A percentile compares a stretch with the other conserved stretches of the same genome.
Conservation (phyloP, 1,139 yeast species). For the Candida tetrigidarum region DNA sequence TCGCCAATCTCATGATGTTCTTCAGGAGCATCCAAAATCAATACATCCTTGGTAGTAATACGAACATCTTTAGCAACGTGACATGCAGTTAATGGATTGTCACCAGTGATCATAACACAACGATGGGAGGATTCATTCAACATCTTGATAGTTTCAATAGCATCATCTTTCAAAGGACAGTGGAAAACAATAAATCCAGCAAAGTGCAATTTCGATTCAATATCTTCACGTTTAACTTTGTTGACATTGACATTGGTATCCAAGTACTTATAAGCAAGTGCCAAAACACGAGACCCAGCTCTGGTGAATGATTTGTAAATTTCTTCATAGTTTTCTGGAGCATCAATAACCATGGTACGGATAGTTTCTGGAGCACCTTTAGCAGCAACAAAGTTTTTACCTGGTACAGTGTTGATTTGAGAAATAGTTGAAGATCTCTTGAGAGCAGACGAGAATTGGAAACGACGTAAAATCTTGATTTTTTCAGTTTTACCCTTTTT, state of each 20-base stretch:
- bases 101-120: conserved; percentile 98
- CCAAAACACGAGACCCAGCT: conserved; percentile 95
- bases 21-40: conserved; percentile 88
- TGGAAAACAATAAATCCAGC: conserved; percentile 97
- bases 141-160: conserved; percentile 88
- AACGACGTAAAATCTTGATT: conserved; percentile 83
- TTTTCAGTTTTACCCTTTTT: conserved; percentile 48
- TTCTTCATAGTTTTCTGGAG: conserved; percentile 84
- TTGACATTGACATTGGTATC: conserved; percentile 53
- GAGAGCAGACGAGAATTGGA: conserved; percentile 95
- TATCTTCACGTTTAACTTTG: conserved; percentile 68
- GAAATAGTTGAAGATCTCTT: conserved; percentile 95
- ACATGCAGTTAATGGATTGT: conserved; percentile 97
- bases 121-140: conserved; percentile 95
- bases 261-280: conserved; percentile 82
- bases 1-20: conserved; percentile 56
- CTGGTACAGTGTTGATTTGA: conserved; percentile 50
- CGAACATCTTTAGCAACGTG: conserved; percentile 96
- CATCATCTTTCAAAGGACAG: conserved; percentile 95
- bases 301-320: conserved; percentile 91
- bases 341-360: conserved; percentile 68
- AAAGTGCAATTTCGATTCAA: conserved; percentile 76
- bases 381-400: conserved; percentile 72
- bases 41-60: conserved; percentile 77
- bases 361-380: conserved; percentile 92